Percentiles rank a stretch among this genome's conserved stretches.
These are phyloP conservation scores for Rhexocercosporidium sp. DNA, from an alignment of 2,329 filamentous ascomycete species.

Conservation along the genomic window DNA sequence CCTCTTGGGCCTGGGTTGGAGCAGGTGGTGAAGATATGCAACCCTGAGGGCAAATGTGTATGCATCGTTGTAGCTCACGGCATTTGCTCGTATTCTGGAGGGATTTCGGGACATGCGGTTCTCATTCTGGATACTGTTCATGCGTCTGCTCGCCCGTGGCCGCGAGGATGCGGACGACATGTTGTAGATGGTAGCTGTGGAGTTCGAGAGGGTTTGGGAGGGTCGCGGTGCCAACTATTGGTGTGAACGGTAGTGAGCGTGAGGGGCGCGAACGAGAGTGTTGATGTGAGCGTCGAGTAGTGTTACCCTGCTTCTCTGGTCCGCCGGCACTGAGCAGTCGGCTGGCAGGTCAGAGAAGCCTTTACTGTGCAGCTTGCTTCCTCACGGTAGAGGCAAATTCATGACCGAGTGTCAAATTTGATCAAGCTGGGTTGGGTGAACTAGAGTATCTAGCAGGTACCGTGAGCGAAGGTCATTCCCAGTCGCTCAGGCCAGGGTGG, in stretches of 20 bases:
- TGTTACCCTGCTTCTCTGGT: slow-evolving; percentile 11
- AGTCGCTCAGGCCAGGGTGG: not conserved
- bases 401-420: slow-evolving; percentile 5
- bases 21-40: slow-evolving; percentile 89
- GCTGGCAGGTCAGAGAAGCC: slow-evolving; percentile 3
- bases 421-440: not conserved
- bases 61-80: slow-evolving; percentile 75
- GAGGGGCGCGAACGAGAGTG: not conserved
- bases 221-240: slow-evolving; percentile 6
- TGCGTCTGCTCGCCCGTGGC: slow-evolving; percentile 38
- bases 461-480: not conserved
- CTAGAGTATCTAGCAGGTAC: not conserved
- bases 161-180: slow-evolving; percentile 41
- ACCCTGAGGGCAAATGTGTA: slow-evolving; percentile 90
- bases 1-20: slow-evolving; percentile 88
- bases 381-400: slow-evolving; percentile 6
- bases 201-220: slow-evolving; percentile 5
- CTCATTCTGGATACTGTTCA: slow-evolving; percentile 38
- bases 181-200: slow-evolving; percentile 15
- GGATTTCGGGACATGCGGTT: slow-evolving; percentile 39
- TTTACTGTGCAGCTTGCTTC: slow-evolving; percentile 6
- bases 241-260: not conserved
- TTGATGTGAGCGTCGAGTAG: not conserved
- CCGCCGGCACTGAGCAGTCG: slow-evolving; percentile 10
- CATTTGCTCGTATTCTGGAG: slow-evolving; percentile 53